A percentile compares a stretch with the other conserved stretches of the same genome.
phyloP scores from a whole-genome alignment of 1,284 basidiomycete genomes.

The Xanthoconium separans region DNA sequence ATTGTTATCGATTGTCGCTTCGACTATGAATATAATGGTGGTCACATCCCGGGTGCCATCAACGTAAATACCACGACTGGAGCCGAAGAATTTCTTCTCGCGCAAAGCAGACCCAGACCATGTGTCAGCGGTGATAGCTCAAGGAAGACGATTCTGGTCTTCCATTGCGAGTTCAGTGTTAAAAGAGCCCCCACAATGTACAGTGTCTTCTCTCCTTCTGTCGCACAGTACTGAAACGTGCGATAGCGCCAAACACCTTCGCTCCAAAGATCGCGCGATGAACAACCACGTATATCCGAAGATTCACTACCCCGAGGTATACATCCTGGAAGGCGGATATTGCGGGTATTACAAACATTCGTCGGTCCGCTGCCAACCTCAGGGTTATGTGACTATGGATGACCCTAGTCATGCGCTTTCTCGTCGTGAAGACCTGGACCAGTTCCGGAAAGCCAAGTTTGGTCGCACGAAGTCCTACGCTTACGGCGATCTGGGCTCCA shows the following conservation, averaged over 20 bases:
- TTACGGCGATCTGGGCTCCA: conserved; percentile 67
- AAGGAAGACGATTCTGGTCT: conserved; percentile 85
- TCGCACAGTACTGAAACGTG: conserved; percentile 12
- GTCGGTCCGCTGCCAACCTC: conserved; percentile 73
- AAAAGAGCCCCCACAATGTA: conserved; percentile 96
- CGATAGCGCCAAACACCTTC: conserved; percentile 84
- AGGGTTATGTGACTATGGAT: conserved; percentile 90
- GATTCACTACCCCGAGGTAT: conserved; percentile 96
- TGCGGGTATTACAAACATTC: conserved; percentile 79
- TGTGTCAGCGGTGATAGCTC: conserved; percentile 77
- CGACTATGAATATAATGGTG: conserved; percentile 94
- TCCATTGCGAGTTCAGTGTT: conserved; percentile 97
- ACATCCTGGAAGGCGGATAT: conserved; percentile 96
- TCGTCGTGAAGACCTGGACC: conserved; percentile 83
- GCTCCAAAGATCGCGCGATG: conserved; percentile 85
- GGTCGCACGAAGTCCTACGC: conserved; percentile 87
- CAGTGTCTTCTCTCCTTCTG: conserved; percentile 30
- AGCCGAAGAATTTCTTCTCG: conserved; percentile 81
- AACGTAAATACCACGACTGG: conserved; percentile 86
- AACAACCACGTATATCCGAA: conserved; percentile 90
- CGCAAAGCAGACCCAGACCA: conserved; percentile 63
- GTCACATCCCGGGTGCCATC: conserved; percentile 89
- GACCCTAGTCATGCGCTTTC: conserved; percentile 81
- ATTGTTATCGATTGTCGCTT: conserved; percentile 96
- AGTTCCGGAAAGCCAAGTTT: conserved; percentile 87